These are phyloP conservation scores for Fennellomyces sp. DNA, from an alignment of 371 early-diverging fungal genomes.

Conservation along the genomic window DNA sequence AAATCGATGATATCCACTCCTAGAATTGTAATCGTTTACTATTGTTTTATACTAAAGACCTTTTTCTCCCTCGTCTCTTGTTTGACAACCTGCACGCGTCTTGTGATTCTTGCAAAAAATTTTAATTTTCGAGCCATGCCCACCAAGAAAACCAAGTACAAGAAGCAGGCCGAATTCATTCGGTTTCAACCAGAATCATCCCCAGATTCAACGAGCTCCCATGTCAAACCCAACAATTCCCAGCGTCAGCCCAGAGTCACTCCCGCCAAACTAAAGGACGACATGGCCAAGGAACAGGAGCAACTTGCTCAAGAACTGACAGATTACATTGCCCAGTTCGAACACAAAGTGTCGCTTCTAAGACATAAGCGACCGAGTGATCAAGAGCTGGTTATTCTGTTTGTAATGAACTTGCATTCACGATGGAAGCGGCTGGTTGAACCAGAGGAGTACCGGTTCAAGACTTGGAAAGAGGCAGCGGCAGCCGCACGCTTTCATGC, in stretches of 20 bases:
- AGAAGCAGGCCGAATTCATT: neutral
- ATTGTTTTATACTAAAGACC: too few species aligned
- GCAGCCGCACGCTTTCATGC: conserved; percentile 23
- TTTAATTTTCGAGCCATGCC: too few species aligned
- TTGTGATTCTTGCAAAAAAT: too few species aligned
- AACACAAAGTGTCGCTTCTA: conserved; percentile 6
- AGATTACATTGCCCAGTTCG: conserved; percentile 25
- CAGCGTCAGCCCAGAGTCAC: neutral
- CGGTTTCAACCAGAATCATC: neutral
- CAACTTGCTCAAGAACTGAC: conserved; percentile 20
- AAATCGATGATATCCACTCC: too few species aligned
- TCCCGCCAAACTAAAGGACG: neutral
- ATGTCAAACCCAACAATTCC: neutral
- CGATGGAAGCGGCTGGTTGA: conserved; percentile 37
- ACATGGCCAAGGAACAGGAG: conserved; percentile 17
- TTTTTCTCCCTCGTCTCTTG: too few species aligned
- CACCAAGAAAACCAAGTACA: neutral
- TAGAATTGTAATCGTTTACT: too few species aligned
- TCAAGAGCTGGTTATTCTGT: conserved; percentile 26
- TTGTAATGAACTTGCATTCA: conserved; percentile 30
- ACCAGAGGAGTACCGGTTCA: conserved; percentile 19
- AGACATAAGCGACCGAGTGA: conserved; percentile 9
- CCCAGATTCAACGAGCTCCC: neutral
- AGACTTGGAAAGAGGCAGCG: conserved; percentile 26
- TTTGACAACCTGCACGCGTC: too few species aligned